phyloP scores from a whole-genome alignment of 768 basidiomycete species.

The Leccinum pellstonianum region DNA sequence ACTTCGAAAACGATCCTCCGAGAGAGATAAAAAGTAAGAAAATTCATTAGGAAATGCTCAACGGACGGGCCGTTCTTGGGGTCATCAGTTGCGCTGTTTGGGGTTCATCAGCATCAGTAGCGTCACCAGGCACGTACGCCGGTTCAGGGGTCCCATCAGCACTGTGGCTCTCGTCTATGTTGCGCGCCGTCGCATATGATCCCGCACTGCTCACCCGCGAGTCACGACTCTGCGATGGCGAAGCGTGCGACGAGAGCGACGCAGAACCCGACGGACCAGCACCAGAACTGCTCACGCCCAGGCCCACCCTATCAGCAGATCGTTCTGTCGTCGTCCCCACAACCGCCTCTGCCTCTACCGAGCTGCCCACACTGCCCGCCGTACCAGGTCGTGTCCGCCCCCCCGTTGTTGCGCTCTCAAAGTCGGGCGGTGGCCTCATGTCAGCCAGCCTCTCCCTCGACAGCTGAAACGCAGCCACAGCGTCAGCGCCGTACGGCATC shows the following conservation, averaged over 20 bases:
- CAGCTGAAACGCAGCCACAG: constrained; percentile 54
- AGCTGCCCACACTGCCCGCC: not conserved
- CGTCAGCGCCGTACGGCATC: constrained; percentile 73
- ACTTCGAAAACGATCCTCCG: too few relatives aligned
- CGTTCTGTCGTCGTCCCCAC: not conserved
- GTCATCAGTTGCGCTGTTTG: constrained; percentile 18
- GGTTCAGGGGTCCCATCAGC: not conserved
- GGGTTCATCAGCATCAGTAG: constrained; percentile 7
- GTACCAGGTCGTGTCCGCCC: not conserved
- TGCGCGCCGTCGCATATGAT: constrained; percentile 16
- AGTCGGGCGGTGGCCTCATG: constrained; percentile 47
- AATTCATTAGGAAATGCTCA: not conserved
- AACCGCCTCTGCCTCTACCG: not conserved
- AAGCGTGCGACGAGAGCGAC: not conserved
- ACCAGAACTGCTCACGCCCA: not conserved
- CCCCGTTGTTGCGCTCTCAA: constrained; percentile 34
- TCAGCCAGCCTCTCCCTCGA: constrained; percentile 43
- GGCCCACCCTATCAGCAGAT: not conserved
- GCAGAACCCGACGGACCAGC: not conserved
- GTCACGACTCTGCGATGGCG: constrained; percentile 2
- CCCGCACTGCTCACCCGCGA: constrained; percentile 17
- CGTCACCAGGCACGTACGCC: constrained; percentile 1
- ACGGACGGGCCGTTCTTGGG: constrained; percentile 21
- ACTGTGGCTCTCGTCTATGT: not conserved
- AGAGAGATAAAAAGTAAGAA: too few relatives aligned